phyloP scores from a whole-genome alignment of 306 rosid genomes.

The Delonix regia region DNA sequence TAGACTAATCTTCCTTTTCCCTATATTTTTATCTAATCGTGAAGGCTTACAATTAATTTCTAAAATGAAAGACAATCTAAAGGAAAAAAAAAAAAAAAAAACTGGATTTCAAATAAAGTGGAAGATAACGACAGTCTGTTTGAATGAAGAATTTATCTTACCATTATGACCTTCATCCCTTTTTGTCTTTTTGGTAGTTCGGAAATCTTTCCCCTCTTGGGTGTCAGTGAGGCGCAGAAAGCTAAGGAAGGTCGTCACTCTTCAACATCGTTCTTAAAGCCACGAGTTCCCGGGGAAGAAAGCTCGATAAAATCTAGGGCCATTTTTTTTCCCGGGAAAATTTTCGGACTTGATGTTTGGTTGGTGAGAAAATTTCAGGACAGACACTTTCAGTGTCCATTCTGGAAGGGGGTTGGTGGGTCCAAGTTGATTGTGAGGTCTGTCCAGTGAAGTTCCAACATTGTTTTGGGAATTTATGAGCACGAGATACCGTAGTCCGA shows the following conservation, averaged over 20 bases:
- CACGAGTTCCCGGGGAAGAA: constrained; percentile 9
- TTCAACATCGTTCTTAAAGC: not conserved
- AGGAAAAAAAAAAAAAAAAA: too few species aligned
- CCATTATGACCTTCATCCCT: constrained; percentile 2
- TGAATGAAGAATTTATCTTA: not conserved
- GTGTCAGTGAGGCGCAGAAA: not conserved
- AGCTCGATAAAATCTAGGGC: constrained; percentile 19
- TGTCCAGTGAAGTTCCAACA: constrained; percentile 52
- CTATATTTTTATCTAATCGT: not conserved
- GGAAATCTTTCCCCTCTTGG: not conserved
- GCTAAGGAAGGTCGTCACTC: not conserved
- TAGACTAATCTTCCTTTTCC: not conserved
- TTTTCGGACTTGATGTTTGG: constrained; percentile 34
- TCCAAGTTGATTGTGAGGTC: constrained; percentile 48
- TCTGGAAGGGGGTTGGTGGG: constrained; percentile 42
- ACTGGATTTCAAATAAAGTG: too few species aligned
- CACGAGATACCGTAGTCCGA: constrained; percentile 67
- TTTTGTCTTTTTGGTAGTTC: not conserved
- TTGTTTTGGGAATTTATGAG: constrained; percentile 54
- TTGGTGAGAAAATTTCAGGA: constrained; percentile 39
- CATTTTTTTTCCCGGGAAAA: constrained; percentile 13
- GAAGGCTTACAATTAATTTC: not conserved
- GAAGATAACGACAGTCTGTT: not conserved
- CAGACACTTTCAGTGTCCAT: constrained; percentile 10
- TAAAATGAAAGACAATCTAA: not conserved